Percentiles rank a stretch among this genome's conserved stretches.
Evolutionary conservation across 2,329 filamentous ascomycete species (phyloP).

Genomic region (Lachnellula cervina): DNA sequence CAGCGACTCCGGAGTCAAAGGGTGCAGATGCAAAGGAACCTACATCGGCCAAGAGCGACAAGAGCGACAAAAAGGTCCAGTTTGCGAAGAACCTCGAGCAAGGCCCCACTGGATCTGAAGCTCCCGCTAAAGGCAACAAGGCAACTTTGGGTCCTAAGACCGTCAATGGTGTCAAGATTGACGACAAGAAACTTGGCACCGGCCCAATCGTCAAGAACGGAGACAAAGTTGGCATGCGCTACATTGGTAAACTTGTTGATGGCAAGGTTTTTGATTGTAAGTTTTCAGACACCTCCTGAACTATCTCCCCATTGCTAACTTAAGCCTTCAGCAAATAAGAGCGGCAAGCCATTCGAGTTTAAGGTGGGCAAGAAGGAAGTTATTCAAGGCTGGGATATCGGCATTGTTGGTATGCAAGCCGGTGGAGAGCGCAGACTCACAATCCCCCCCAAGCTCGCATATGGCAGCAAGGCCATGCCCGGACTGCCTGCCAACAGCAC

Average conservation of each 20-base stretch:
- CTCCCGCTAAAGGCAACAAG: conserved; percentile 29
- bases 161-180: conserved; percentile 83
- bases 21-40: conserved; percentile 46
- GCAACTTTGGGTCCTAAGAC: conserved; percentile 65
- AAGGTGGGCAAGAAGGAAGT: conserved; percentile 92
- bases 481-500: conserved; percentile 90
- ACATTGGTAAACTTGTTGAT: conserved; percentile 94
- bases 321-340: conserved; percentile 76
- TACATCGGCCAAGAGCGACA: conserved; percentile 42
- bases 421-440: conserved; percentile 91
- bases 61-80: conserved; percentile 90
- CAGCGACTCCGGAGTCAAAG: conserved; percentile 52
- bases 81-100: conserved; percentile 99
- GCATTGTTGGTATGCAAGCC: conserved; percentile 84
- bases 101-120: conserved; percentile 71
- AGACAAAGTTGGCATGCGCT: conserved; percentile 87
- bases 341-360: conserved; percentile 95
- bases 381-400: conserved; percentile 98
- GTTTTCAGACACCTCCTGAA: conserved; percentile 33
- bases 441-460: conserved; percentile 81
- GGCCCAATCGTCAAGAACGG: conserved; percentile 86
- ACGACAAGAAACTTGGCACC: conserved; percentile 88
- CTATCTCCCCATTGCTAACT: conserved; percentile 21
- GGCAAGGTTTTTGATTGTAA: conserved; percentile 93
- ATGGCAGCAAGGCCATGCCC: conserved; percentile 76